Evolutionary conservation across 768 basidiomycete species (phyloP).

Genomic region (Kwoniella pini): DNA sequence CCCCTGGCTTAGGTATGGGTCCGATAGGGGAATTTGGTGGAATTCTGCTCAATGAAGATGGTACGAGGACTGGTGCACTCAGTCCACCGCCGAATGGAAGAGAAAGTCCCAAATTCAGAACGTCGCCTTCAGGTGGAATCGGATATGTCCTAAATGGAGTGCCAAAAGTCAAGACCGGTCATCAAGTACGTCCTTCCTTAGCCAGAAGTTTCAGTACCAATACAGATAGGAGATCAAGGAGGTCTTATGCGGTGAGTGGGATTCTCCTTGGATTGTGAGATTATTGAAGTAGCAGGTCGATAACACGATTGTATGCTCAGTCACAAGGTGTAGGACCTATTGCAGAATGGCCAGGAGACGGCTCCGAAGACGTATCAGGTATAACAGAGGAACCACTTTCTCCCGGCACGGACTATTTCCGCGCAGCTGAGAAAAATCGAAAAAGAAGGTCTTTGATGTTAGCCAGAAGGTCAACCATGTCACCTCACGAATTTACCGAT

Average conservation of each 20-base stretch:
- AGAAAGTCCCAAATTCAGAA: constrained; percentile 38
- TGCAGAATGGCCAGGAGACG: constrained; percentile 39
- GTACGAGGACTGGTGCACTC: constrained; percentile 13
- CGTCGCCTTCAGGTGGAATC: constrained; percentile 42
- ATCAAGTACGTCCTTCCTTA: constrained; percentile 20
- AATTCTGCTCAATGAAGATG: constrained; percentile 19
- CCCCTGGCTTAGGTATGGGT: constrained; percentile 46
- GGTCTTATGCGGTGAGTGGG: constrained; percentile 24
- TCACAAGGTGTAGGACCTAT: constrained; percentile 47
- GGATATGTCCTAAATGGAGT: constrained; percentile 48
- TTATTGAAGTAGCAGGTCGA: background rate
- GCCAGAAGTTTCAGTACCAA: constrained; percentile 36
- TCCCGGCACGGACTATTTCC: constrained; percentile 41
- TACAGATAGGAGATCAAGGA: constrained; percentile 22
- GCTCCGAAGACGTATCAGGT: constrained; percentile 3
- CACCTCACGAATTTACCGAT: constrained; percentile 34
- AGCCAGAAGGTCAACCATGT: constrained; percentile 28
- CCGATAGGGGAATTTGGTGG: constrained; percentile 45
- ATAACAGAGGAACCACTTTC: constrained; percentile 32
- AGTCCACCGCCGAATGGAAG: constrained; percentile 30
- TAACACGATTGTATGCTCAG: constrained; percentile 20
- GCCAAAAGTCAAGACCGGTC: constrained; percentile 32
- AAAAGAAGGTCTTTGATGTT: constrained; percentile 42
- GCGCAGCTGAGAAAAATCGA: constrained; percentile 29
- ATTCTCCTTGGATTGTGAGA: background rate